A percentile compares a stretch with the other conserved stretches of the same genome.
Conservation (phyloP, 2,329 filamentous ascomycete species). For the Colletotrichum lupini region DNA sequence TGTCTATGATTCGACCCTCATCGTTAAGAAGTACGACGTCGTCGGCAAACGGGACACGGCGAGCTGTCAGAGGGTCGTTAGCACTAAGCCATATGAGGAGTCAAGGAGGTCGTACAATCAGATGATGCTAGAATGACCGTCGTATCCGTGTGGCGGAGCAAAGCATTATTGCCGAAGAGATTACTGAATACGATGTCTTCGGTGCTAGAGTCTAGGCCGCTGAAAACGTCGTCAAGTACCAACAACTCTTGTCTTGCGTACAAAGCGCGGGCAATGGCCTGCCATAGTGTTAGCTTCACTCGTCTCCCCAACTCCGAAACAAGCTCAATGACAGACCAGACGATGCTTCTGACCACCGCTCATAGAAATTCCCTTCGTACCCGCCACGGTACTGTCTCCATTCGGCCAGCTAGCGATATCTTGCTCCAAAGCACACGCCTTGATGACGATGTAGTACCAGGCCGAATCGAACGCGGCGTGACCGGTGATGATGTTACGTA, state of each 20-base stretch:
- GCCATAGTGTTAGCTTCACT: background rate
- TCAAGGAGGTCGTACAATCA: constrained; percentile 5
- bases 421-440: constrained; percentile 46
- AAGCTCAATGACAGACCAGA: constrained; percentile 30
- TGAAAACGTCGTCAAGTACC: constrained; percentile 47
- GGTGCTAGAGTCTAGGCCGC: constrained; percentile 44
- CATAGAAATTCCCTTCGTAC: constrained; percentile 48
- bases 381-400: constrained; percentile 47
- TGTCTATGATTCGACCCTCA: constrained; percentile 2
- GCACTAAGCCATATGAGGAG: background rate
- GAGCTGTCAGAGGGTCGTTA: background rate
- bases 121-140: constrained; percentile 37
- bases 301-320: fast-evolving
- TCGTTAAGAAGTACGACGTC: constrained; percentile 9
- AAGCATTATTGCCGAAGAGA: constrained; percentile 39
- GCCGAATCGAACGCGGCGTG: constrained; percentile 40
- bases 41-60: constrained; percentile 36
- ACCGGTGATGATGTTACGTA: constrained; percentile 47
- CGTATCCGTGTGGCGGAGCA: constrained; percentile 37
- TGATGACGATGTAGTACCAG: constrained; percentile 46
- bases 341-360: constrained; percentile 52
- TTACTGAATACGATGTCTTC: constrained; percentile 40
- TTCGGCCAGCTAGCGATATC: constrained; percentile 44
- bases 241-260: constrained; percentile 41
- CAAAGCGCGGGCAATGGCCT: constrained; percentile 44